Evolutionary conservation across 2,329 filamentous ascomycete genomes (phyloP).

Genomic region (Dactylellina parvicollis): DNA sequence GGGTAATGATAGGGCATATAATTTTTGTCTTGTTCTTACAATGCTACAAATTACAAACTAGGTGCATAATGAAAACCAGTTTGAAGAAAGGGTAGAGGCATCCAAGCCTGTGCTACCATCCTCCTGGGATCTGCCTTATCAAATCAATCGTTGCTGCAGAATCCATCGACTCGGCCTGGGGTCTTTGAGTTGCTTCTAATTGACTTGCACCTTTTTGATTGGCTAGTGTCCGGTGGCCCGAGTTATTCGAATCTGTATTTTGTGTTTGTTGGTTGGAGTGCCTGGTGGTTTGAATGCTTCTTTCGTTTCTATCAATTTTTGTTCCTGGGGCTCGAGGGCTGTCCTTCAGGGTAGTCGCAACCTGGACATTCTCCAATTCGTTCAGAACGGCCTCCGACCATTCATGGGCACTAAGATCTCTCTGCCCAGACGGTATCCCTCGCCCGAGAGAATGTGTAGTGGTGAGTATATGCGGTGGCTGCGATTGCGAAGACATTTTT

Average conservation of each 20-base stretch:
- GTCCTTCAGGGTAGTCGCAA: slow-evolving; percentile 19
- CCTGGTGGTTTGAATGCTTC: not conserved
- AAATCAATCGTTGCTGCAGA: slow-evolving; percentile 38
- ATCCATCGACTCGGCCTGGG: slow-evolving; percentile 16
- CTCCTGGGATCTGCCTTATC: slow-evolving; percentile 39
- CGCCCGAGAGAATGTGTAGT: no score
- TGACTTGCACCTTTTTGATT: not conserved
- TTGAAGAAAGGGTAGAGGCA: not conserved
- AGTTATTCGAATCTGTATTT: not conserved
- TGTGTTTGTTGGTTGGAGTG: not conserved
- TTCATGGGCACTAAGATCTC: slow-evolving; percentile 41
- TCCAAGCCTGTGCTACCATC: slow-evolving; percentile 9
- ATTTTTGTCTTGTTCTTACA: no score
- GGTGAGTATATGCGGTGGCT: no score
- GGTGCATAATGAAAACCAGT: not conserved
- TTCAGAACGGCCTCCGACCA: slow-evolving; percentile 39
- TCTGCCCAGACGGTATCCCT: not conserved
- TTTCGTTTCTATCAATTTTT: not conserved
- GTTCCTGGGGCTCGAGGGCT: not conserved
- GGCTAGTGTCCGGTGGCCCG: not conserved
- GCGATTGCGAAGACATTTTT: no score
- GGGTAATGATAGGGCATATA: no score
- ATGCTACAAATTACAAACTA: no score
- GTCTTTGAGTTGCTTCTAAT: slow-evolving; percentile 8
- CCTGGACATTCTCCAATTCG: slow-evolving; percentile 26